These are phyloP conservation scores for Daldinia bambusicola DNA, from an alignment of 495 filamentous ascomycete species.

Conservation along the genomic window DNA sequence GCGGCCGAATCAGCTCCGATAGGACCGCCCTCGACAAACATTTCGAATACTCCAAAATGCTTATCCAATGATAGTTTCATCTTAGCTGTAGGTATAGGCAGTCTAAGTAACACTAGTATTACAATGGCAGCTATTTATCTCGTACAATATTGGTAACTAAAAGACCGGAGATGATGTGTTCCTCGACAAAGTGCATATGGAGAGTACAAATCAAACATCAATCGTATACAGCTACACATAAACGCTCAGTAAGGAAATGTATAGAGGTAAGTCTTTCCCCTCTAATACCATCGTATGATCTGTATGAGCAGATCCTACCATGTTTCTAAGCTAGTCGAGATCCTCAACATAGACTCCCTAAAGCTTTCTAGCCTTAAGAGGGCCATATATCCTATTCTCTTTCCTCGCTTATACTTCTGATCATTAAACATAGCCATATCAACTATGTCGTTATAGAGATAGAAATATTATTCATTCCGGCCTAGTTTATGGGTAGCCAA, in stretches of 20 bases:
- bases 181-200: background rate
- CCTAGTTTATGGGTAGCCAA: too few species aligned
- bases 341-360: background rate
- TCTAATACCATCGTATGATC: constrained; percentile 1
- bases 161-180: background rate
- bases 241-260: too few species aligned
- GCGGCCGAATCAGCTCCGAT: background rate
- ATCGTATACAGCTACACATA: background rate
- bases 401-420: too few species aligned
- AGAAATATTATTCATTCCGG: too few species aligned
- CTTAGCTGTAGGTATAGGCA: background rate
- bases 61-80: background rate
- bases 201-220: background rate
- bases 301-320: background rate
- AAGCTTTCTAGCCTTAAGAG: background rate
- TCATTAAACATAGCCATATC: too few species aligned
- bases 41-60: background rate
- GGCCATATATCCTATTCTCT: too few species aligned
- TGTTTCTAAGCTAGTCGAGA: background rate
- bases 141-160: background rate
- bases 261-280: background rate
- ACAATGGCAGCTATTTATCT: background rate
- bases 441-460: too few species aligned
- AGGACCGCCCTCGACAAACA: background rate
- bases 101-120: background rate